These are phyloP conservation scores for Mortierella sp. DNA, from an alignment of 371 early-diverging fungal genomes.

Conservation along the genomic window DNA sequence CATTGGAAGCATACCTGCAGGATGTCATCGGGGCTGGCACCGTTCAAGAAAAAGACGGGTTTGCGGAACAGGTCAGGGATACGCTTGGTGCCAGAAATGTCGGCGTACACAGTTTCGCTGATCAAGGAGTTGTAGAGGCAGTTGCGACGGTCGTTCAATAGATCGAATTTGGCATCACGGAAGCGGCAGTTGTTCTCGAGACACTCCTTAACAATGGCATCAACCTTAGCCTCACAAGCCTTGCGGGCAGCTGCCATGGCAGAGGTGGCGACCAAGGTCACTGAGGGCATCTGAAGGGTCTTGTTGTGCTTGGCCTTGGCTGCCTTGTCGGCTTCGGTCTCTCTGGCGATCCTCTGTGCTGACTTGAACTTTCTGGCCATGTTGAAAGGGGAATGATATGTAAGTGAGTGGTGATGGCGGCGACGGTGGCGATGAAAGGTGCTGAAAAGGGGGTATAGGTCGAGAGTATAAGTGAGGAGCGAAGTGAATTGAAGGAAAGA, in stretches of 20 bases:
- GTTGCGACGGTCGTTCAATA: constrained; percentile 45
- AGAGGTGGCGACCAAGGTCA: constrained; percentile 43
- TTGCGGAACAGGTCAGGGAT: constrained; percentile 43
- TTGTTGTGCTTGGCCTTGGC: constrained; percentile 50
- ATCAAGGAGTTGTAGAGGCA: constrained; percentile 42
- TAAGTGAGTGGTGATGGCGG: background rate
- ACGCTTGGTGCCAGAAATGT: constrained; percentile 45
- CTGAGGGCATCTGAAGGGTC: constrained; percentile 34
- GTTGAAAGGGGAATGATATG: background rate
- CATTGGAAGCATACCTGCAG: constrained; percentile 34
- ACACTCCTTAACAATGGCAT: constrained; percentile 56
- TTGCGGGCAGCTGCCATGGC: constrained; percentile 46
- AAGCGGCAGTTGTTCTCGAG: constrained; percentile 48
- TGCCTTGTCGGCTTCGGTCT: constrained; percentile 7
- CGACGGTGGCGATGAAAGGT: background rate
- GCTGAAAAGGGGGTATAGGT: background rate
- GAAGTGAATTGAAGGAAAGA: background rate
- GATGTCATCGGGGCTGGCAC: constrained; percentile 51
- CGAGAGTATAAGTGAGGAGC: background rate
- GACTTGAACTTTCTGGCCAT: constrained; percentile 32
- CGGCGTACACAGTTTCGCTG: constrained; percentile 42
- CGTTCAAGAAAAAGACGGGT: constrained; percentile 55
- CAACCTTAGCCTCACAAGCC: constrained; percentile 50
- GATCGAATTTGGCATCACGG: constrained; percentile 50
- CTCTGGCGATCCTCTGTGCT: constrained; percentile 27